Percentiles rank a stretch among this genome's conserved stretches.
phyloP scores from a whole-genome alignment of 192 early-diverging fungal genomes.

The Chytriomyces confervae region DNA sequence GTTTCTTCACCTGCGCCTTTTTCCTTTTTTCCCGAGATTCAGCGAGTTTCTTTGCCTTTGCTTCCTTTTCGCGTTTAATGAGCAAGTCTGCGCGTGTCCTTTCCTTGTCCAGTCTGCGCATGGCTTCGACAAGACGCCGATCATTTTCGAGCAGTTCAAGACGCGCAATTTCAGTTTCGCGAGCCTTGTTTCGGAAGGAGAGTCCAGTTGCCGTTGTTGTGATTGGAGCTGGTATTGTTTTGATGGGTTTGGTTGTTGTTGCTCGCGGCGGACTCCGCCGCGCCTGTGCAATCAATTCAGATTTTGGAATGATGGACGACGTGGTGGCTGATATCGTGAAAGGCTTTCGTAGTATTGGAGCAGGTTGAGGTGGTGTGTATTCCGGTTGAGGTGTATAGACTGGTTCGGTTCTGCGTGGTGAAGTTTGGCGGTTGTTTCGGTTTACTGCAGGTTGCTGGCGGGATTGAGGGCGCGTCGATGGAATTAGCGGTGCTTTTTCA shows the following conservation, averaged over 20 bases:
- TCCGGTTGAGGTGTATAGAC: not conserved
- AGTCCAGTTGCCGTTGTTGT: conserved; percentile 1
- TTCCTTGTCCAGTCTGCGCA: not conserved
- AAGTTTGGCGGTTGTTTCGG: no score
- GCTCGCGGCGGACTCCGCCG: not conserved
- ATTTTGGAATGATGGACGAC: no score
- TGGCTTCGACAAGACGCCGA: not conserved
- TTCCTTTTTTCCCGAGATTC: not conserved
- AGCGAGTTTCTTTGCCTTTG: not conserved
- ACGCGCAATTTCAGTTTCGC: not conserved
- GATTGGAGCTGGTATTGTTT: not conserved
- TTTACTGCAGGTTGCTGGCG: no score
- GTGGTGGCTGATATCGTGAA: no score
- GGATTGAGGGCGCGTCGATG: no score
- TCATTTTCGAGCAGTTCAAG: not conserved
- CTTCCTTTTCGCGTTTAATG: not conserved
- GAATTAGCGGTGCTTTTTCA: no score
- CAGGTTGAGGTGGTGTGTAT: not conserved
- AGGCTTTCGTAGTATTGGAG: not conserved
- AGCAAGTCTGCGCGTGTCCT: not conserved
- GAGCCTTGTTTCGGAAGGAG: not conserved
- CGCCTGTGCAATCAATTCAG: no score
- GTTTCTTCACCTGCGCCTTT: no score
- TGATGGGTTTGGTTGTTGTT: not conserved
- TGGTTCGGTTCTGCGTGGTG: not conserved